Evolutionary conservation across 2,329 filamentous ascomycete species (phyloP), one percentile per base, ranked within the genome.

Genomic region (Chrysoporthe cubensis): DNA sequence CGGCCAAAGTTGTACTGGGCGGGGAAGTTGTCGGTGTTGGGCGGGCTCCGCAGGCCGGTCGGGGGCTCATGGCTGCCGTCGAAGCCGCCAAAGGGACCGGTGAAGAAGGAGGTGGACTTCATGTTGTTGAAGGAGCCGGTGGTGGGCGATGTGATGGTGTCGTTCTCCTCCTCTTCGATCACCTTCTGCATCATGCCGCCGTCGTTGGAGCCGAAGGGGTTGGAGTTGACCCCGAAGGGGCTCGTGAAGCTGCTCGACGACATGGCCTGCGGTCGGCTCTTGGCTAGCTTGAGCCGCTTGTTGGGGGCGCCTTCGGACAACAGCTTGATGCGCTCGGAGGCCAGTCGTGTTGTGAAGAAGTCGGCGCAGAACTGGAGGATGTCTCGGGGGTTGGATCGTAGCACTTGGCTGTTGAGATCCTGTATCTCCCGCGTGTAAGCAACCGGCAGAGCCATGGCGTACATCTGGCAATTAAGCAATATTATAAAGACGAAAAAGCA

Each of bases 1-100:
- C 96, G 91, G 74, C 89, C 92, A 80, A 97, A 90, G 79, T 97
- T 97, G 82, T 97, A 98, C 78, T 98, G 94, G 73, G 88, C 91
- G 66, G 96, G 96, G 76, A 97, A 93, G 74, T 88, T 89, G 72
- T 92, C 89, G 50, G 86, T 81, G 69, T 87, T 87, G 67, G 85
- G 84, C 32, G 83, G 77, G 73, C 79, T 79, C 77, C 84, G 76
- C 73, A 83, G 65, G 69, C 79, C 75, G 69, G 82, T 81, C 16
- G 83, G 80, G 26, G 83, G 82, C 56, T 87, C 85, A 40, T 75
- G 73, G 21, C 78, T 72, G 44, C 79, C 78, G 71, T 83, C 82
- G 72, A 86, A 84, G 50, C 81, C 83, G 40, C 86, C 85, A 73
- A 89, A 88, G 2, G 82, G 79, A n/a, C 78, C 80, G 44, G 83